Evolutionary conservation across 148 eudicot genomes (phyloP), one percentile per base, ranked within the genome.

Genomic region (Fagopyrum esculentum): DNA sequence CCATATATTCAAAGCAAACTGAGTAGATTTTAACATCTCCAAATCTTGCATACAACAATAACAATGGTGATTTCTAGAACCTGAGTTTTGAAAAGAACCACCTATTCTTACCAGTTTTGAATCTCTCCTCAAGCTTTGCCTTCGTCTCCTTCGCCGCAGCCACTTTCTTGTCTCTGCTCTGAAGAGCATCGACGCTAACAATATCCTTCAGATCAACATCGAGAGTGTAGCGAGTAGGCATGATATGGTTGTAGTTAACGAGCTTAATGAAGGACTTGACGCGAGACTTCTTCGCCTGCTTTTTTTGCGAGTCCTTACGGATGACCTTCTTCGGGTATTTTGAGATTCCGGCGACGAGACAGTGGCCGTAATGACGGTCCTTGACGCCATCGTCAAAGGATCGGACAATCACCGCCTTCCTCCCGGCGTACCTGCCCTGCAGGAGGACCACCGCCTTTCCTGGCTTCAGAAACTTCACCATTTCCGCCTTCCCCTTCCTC

Each of bases 61-160:
- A 55, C 7, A 1, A 55, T 55, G 6, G 4, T 22, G 26, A 22
- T 22, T 26, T 55, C 46, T 66, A 77, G 56, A 64, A 45, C 70
- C 74, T 12, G 45, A 82, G 84, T 82, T 82, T 82, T 77, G 84
- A 76, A 47, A 82, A 82, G 84, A 82, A 82, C 84, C 84, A 82
- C 71, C 84, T 16, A 45, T 81, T 81, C 81, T 81, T 81, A 12
- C 84, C 84, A 15, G 78, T 71, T 81, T 78, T 81, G 78, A 82
- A 82, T 22, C 26, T 22, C 26, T 22, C 26, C 26, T 22, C 26
- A 22, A 22, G 26, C 26, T 0, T 22, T 22, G 77, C 84, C 29
- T 74, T 82, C 43, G 68, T 19, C 82, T 82, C 84, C 77, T 22
- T 22, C 26, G 26, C 26, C 26, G 26, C 26, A 22, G 26, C 26